phyloP scores from a whole-genome alignment of 75 land plant species.

The Cupressus sempervirens region DNA sequence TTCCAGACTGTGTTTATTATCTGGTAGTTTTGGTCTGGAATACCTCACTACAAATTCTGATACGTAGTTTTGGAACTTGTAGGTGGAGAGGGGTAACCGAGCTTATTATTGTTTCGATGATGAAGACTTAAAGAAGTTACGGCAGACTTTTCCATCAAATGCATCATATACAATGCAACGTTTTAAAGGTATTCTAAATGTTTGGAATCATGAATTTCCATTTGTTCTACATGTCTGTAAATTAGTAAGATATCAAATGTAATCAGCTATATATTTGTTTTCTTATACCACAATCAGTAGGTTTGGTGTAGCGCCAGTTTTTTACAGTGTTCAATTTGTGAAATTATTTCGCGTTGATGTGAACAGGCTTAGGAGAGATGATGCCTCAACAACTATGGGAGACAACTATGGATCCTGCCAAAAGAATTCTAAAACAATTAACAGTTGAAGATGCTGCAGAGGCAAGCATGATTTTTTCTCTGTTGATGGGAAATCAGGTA shows the following conservation, averaged over 20 bases:
- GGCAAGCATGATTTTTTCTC: slow-evolving; percentile 80
- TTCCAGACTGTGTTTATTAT: not conserved
- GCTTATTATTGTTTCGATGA: slow-evolving; percentile 85
- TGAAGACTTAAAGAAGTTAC: slow-evolving; percentile 55
- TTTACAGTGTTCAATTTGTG: not conserved
- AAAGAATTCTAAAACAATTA: slow-evolving; percentile 76
- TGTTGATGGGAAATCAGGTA: slow-evolving; percentile 92
- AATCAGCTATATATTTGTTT: not conserved
- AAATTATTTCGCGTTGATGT: slow-evolving; percentile 8
- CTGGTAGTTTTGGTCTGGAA: not conserved
- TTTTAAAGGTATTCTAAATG: slow-evolving; percentile 70
- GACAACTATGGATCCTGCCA: slow-evolving; percentile 85
- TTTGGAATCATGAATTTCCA: not conserved
- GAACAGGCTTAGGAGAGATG: slow-evolving; percentile 95
- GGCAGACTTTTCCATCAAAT: slow-evolving; percentile 68
- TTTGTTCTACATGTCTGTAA: not conserved
- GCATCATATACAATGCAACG: slow-evolving; percentile 89
- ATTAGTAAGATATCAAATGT: not conserved
- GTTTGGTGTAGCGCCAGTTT: not conserved
- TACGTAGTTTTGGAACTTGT: not conserved
- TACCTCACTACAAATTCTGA: not conserved
- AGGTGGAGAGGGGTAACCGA: slow-evolving; percentile 97
- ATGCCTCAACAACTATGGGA: slow-evolving; percentile 98
- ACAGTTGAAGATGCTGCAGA: slow-evolving; percentile 92
- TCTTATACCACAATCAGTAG: not conserved